These are phyloP conservation scores for Artomyces pyxidatus DNA, from an alignment of 768 basidiomycete species.

Conservation along the genomic window DNA sequence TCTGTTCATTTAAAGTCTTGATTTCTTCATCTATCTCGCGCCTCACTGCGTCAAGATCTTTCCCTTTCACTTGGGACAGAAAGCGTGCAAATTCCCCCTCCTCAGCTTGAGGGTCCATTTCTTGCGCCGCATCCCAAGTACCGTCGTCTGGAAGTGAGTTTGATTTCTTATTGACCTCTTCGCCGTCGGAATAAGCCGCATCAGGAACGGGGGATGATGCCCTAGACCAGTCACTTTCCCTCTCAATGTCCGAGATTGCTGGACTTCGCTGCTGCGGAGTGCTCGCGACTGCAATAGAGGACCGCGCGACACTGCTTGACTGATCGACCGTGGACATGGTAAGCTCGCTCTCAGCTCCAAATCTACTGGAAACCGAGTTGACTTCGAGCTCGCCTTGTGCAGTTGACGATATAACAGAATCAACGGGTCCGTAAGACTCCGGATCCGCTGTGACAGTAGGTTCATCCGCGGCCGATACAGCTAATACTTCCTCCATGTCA, in stretches of 20 bases:
- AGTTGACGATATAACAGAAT: neutral
- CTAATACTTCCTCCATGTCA: constrained; percentile 11
- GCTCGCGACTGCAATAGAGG: too few relatives aligned
- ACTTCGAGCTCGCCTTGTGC: too few relatives aligned
- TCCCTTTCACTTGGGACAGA: constrained; percentile 84
- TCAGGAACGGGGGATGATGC: constrained; percentile 26
- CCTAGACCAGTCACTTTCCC: constrained; percentile 30
- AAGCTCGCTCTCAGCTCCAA: too few relatives aligned
- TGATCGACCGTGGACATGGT: too few relatives aligned
- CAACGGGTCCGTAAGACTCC: neutral
- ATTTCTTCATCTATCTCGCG: constrained; percentile 93
- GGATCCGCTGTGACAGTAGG: neutral
- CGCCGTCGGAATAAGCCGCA: too few relatives aligned
- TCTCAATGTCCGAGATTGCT: constrained; percentile 13
- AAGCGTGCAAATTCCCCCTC: constrained; percentile 90
- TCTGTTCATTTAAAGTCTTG: constrained; percentile 66
- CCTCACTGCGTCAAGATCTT: constrained; percentile 71
- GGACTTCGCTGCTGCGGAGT: too few relatives aligned
- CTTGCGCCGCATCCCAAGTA: constrained; percentile 75
- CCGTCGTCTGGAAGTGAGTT: constrained; percentile 31
- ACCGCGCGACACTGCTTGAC: too few relatives aligned
- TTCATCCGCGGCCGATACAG: constrained; percentile 2
- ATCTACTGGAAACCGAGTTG: too few relatives aligned
- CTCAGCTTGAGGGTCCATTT: constrained; percentile 73
- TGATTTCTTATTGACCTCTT: too few relatives aligned